Evolutionary conservation across 495 filamentous ascomycete species (phyloP).

Genomic region (Penicillium verhagenii): DNA sequence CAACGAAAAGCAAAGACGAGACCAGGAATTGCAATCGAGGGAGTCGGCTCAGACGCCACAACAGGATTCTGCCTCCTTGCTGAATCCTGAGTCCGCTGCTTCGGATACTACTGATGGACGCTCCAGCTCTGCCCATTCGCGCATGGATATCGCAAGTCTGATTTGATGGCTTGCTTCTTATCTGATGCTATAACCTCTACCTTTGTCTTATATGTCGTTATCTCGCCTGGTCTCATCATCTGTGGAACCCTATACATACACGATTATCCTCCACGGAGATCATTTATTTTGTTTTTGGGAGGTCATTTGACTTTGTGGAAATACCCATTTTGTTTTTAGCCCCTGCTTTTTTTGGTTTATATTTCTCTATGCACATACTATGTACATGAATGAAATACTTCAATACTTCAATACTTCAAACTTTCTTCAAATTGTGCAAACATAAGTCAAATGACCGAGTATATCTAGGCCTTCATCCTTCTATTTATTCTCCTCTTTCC

Average conservation of each 20-base stretch:
- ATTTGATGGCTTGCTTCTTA: constrained; percentile 41
- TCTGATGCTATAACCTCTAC: neutral
- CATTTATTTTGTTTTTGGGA: neutral
- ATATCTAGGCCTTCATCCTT: no score
- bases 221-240: neutral
- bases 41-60: constrained; percentile 3
- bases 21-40: neutral
- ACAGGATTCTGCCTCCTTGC: constrained; percentile 26
- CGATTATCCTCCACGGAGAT: neutral
- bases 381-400: neutral
- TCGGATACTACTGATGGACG: constrained; percentile 39
- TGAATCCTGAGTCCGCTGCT: constrained; percentile 34
- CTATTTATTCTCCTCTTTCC: no score
- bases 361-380: neutral
- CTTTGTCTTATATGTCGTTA: neutral
- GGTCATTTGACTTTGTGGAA: neutral
- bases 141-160: constrained; percentile 81
- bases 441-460: no score
- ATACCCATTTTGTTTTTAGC: constrained; percentile 5
- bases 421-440: no score
- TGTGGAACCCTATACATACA: neutral
- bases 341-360: neutral
- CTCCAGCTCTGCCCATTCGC: constrained; percentile 44
- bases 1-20: constrained; percentile 34
- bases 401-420: neutral